These are phyloP conservation scores for Phytophthora meadii DNA, from an alignment of 352 stramenopile genomes.

Conservation along the genomic window DNA sequence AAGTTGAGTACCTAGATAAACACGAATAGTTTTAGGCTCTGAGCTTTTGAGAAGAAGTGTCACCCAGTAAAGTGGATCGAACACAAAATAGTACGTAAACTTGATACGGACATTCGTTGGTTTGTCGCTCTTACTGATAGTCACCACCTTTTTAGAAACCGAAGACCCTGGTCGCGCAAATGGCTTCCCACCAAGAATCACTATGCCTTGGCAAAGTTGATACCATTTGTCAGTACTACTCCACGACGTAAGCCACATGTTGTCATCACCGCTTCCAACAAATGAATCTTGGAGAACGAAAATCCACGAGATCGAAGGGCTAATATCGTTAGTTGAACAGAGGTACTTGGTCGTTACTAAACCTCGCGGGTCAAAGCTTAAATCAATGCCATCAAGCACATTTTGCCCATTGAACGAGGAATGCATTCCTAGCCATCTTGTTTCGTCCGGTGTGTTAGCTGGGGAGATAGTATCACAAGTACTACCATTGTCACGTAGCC, in stretches of 20 bases:
- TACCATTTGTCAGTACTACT: conserved; percentile 48
- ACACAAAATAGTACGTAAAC: conserved; percentile 76
- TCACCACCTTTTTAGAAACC: conserved; percentile 49
- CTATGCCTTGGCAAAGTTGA: conserved; percentile 59
- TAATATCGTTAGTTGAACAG: conserved; percentile 67
- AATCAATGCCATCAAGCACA: conserved; percentile 44
- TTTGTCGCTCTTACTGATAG: conserved; percentile 38
- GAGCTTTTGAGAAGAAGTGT: conserved; percentile 38
- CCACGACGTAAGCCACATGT: conserved; percentile 65
- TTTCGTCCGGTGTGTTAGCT: conserved; percentile 34
- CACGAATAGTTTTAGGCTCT: conserved; percentile 49
- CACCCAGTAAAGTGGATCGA: conserved; percentile 43
- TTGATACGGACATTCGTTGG: conserved; percentile 52
- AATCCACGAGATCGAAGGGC: conserved; percentile 55
- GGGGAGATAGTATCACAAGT: conserved; percentile 30
- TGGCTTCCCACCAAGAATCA: conserved; percentile 48
- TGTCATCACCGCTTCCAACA: conserved; percentile 62
- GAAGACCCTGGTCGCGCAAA: conserved; percentile 44
- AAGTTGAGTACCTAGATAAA: conserved; percentile 53
- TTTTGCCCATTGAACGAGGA: conserved; percentile 46
- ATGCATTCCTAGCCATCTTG: conserved; percentile 69
- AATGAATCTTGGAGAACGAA: conserved; percentile 61
- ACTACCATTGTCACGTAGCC: conserved; percentile 57
- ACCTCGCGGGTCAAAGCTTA: conserved; percentile 55
- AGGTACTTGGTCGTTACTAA: conserved; percentile 58